Percentiles rank a stretch among this genome's conserved stretches.
Evolutionary conservation across 169 alveolate genomes (phyloP).

Genomic region (Plasmodium relictum): DNA sequence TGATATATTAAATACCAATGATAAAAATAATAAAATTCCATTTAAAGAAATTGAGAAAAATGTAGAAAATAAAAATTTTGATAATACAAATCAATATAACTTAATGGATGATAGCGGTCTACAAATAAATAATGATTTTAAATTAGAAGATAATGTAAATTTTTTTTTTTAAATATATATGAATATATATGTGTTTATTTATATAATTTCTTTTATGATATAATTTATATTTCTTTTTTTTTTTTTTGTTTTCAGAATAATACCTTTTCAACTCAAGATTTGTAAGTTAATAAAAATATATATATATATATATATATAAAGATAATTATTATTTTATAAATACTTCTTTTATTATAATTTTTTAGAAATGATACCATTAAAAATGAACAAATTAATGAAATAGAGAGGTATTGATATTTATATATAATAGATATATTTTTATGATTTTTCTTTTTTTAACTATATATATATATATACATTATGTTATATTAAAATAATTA

Average conservation of each 20-base stretch:
- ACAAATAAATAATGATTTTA: conserved; percentile 2
- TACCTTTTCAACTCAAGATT: conserved; percentile 10
- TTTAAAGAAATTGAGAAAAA: background rate
- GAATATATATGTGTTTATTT: conserved; percentile 1
- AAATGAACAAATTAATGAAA: conserved; percentile 44
- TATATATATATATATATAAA: background rate
- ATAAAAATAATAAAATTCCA: conserved; percentile 11
- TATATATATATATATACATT: background rate
- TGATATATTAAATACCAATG: conserved; percentile 39
- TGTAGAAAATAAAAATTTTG: conserved; percentile 5
- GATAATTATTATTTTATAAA: background rate
- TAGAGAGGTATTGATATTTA: conserved; percentile 34
- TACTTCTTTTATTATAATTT: background rate
- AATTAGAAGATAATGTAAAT: conserved; percentile 21
- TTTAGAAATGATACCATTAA: conserved; percentile 33
- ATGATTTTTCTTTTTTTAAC: background rate
- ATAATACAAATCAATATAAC: conserved; percentile 2
- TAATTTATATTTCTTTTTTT: background rate
- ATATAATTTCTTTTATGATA: background rate
- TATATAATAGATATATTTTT: background rate
- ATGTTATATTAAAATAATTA: conserved; percentile 11
- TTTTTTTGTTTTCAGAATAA: conserved; percentile 17
- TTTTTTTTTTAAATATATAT: conserved; percentile 3
- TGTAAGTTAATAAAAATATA: conserved; percentile 30
- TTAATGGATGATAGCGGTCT: conserved; percentile 2